Evolutionary conservation across 257 asterid genomes (phyloP).

Genomic region (Solanum medicagineum): DNA sequence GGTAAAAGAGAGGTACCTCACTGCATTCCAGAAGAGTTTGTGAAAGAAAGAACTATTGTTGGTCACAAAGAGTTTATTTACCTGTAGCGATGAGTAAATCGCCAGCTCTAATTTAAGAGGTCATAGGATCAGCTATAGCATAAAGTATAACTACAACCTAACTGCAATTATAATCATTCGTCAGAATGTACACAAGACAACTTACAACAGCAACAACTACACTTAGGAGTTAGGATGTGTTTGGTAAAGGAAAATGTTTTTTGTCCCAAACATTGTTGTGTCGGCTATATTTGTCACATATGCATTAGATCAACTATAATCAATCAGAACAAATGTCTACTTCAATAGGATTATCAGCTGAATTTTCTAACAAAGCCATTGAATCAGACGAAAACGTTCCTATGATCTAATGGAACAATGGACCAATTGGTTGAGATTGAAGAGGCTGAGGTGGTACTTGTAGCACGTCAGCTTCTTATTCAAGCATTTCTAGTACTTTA

Average conservation of each 20-base stretch:
- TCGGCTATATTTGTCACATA: not conserved
- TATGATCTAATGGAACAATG: not conserved
- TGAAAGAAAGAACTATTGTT: not conserved
- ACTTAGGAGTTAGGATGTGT: too few species aligned
- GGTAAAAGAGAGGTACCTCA: not conserved
- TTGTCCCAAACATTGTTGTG: too few species aligned
- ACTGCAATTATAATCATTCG: slow-evolving; percentile 22
- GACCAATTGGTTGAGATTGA: not conserved
- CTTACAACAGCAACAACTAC: too few species aligned
- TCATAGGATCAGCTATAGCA: slow-evolving; percentile 14
- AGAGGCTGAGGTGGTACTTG: too few species aligned
- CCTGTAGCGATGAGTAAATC: not conserved
- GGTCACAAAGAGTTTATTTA: not conserved
- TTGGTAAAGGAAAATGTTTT: not conserved
- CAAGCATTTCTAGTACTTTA: too few species aligned
- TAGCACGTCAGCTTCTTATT: too few species aligned
- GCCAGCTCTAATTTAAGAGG: not conserved
- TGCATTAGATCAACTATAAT: not conserved
- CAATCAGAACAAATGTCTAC: not conserved
- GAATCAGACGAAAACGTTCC: not conserved
- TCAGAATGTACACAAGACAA: too few species aligned
- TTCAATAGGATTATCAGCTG: not conserved
- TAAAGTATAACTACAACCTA: slow-evolving; percentile 80
- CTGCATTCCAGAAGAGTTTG: not conserved
- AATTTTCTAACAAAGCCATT: not conserved